A percentile compares a stretch with the other conserved stretches of the same genome.
Evolutionary conservation across 1,284 basidiomycete genomes (phyloP).

Genomic region (Cyathus olla): DNA sequence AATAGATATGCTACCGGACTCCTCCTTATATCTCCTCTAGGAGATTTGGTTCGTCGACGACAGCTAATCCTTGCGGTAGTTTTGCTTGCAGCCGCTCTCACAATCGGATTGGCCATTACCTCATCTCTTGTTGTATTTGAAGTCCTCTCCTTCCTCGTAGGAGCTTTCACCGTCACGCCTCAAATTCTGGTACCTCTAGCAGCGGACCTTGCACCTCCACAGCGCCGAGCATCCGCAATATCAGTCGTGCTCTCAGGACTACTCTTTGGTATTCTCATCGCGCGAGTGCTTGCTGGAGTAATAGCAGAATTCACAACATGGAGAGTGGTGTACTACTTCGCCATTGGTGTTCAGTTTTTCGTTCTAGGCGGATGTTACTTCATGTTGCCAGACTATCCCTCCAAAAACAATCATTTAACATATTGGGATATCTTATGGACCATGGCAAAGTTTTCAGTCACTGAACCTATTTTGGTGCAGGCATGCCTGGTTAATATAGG

Average conservation of each 20-base stretch:
- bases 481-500: constrained; percentile 66
- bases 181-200: constrained; percentile 74
- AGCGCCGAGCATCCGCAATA: constrained; percentile 70
- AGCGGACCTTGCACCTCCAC: constrained; percentile 74
- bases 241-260: constrained; percentile 77
- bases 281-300: constrained; percentile 74
- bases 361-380: constrained; percentile 66
- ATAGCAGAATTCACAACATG: constrained; percentile 72
- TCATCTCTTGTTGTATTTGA: constrained; percentile 62
- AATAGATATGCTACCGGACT: constrained; percentile 68
- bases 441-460: constrained; percentile 76
- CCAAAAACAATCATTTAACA: constrained; percentile 65
- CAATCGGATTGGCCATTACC: constrained; percentile 68
- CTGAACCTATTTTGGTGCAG: constrained; percentile 78
- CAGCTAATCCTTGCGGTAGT: constrained; percentile 64
- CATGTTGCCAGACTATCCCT: constrained; percentile 77
- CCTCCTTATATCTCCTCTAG: constrained; percentile 71
- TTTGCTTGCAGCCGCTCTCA: constrained; percentile 56
- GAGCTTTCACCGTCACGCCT: constrained; percentile 64
- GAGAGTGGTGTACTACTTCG: constrained; percentile 76
- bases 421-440: constrained; percentile 73
- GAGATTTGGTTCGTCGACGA: constrained; percentile 73
- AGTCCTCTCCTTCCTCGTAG: constrained; percentile 66
- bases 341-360: constrained; percentile 65
- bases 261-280: constrained; percentile 77